Evolutionary conservation across 2,329 filamentous ascomycete species (phyloP).

Genomic region (Sclerotinia glacialis): DNA sequence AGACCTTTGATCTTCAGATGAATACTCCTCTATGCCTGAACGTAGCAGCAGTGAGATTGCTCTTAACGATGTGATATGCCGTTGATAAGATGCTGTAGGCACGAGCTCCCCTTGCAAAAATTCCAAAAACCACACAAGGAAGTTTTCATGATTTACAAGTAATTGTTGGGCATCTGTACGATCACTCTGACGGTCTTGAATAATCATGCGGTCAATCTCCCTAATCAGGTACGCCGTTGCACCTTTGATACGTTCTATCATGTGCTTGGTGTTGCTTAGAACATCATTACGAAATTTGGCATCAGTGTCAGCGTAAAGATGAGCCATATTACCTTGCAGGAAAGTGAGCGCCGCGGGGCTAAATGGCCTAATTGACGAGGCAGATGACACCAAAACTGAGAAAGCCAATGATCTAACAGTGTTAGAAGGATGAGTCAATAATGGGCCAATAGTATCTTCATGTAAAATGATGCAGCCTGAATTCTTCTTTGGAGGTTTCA

Average conservation of each 20-base stretch:
- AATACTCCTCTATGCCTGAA: constrained; percentile 33
- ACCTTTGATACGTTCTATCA: constrained; percentile 72
- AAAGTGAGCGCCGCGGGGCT: constrained; percentile 59
- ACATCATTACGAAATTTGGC: constrained; percentile 83
- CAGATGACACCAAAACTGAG: constrained; percentile 74
- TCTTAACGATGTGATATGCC: constrained; percentile 78
- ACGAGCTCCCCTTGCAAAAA: constrained; percentile 74
- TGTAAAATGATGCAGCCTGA: constrained; percentile 41
- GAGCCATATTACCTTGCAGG: constrained; percentile 62
- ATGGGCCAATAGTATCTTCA: constrained; percentile 48
- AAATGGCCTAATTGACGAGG: constrained; percentile 71
- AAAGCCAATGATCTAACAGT: constrained; percentile 76
- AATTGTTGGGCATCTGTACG: constrained; percentile 16
- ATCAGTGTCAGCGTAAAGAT: constrained; percentile 79
- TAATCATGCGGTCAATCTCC: constrained; percentile 31
- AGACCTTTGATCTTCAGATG: background rate
- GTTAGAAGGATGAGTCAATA: constrained; percentile 56
- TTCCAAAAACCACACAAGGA: constrained; percentile 69
- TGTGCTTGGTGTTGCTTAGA: constrained; percentile 68
- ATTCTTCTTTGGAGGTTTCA: constrained; percentile 40
- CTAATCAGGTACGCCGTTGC: constrained; percentile 57
- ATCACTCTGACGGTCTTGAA: constrained; percentile 12
- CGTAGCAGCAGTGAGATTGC: constrained; percentile 62
- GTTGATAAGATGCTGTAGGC: constrained; percentile 83
- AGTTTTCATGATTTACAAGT: constrained; percentile 54